phyloP scores from a whole-genome alignment of 495 filamentous ascomycete species.

The Poronia punctata region DNA sequence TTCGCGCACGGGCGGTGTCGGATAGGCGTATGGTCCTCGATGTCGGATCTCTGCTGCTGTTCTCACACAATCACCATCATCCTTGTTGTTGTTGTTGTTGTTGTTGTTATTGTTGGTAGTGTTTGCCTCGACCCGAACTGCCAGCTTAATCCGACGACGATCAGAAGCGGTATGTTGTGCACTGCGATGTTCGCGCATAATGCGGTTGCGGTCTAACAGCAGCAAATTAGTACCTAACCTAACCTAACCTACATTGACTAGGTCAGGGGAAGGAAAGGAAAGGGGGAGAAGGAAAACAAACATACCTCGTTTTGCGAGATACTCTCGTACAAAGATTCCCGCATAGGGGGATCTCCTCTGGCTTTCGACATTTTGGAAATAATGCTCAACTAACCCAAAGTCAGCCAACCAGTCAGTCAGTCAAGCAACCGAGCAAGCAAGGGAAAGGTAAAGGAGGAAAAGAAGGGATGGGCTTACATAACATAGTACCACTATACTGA shows the following conservation, averaged over 20 bases:
- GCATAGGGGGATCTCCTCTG: conserved; percentile 28
- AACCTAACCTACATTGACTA: background rate
- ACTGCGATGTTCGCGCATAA: background rate
- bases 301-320: conserved; percentile 20
- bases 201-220: background rate
- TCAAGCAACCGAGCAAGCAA: background rate
- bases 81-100: too few relatives aligned
- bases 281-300: background rate
- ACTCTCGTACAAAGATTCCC: conserved; percentile 16
- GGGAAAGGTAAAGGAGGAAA: background rate
- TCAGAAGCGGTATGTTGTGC: background rate
- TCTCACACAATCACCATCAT: too few relatives aligned
- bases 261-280: background rate
- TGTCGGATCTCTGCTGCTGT: too few relatives aligned
- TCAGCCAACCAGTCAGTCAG: conserved; percentile 13
- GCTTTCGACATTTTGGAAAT: conserved; percentile 32
- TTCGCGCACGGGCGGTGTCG: too few relatives aligned
- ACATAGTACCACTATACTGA: conserved; percentile 26
- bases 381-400: conserved; percentile 39
- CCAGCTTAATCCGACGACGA: too few relatives aligned
- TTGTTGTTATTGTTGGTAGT: too few relatives aligned
- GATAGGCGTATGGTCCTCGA: too few relatives aligned
- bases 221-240: background rate
- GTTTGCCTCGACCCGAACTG: too few relatives aligned
- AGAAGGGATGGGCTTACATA: conserved; percentile 27